phyloP scores from a whole-genome alignment of 1,139 yeast genomes.

The Kodamaea derodonti region DNA sequence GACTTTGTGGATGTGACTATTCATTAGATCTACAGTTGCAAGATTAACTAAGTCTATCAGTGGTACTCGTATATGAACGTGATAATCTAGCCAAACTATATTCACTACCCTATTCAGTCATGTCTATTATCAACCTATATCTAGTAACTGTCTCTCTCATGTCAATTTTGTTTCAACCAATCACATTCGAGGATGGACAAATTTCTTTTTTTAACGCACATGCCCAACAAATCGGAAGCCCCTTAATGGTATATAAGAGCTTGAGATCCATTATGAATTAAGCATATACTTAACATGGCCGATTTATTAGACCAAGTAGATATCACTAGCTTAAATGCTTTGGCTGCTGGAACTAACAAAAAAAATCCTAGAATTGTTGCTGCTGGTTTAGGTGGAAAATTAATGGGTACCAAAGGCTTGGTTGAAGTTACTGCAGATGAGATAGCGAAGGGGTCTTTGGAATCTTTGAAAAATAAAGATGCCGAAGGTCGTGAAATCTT shows the following conservation, averaged over 20 bases:
- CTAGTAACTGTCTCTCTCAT: no score
- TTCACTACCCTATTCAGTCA: no score
- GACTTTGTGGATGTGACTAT: no score
- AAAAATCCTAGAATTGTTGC: constrained; percentile 67
- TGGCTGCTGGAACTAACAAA: constrained; percentile 85
- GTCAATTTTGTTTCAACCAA: no score
- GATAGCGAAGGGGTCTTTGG: constrained; percentile 51
- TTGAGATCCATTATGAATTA: no score
- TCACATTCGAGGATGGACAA: no score
- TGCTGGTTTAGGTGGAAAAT: constrained; percentile 70
- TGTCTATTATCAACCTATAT: no score
- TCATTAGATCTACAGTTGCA: no score
- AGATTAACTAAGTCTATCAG: no score
- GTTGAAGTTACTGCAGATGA: constrained; percentile 64
- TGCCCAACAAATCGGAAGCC: constrained; percentile 1
- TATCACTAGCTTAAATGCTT: constrained; percentile 71
- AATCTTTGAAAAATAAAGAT: constrained; percentile 51
- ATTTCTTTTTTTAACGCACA: not conserved
- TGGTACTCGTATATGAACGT: no score
- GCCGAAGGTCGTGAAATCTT: constrained; percentile 38
- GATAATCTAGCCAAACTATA: no score
- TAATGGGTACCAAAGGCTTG: constrained; percentile 78
- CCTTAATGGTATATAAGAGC: not conserved
- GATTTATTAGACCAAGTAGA: constrained; percentile 53
- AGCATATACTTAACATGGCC: not conserved